Base-by-base conservation (phyloP, 2,329 filamentous ascomycete species). In the Rutstroemia sp. region DNA sequence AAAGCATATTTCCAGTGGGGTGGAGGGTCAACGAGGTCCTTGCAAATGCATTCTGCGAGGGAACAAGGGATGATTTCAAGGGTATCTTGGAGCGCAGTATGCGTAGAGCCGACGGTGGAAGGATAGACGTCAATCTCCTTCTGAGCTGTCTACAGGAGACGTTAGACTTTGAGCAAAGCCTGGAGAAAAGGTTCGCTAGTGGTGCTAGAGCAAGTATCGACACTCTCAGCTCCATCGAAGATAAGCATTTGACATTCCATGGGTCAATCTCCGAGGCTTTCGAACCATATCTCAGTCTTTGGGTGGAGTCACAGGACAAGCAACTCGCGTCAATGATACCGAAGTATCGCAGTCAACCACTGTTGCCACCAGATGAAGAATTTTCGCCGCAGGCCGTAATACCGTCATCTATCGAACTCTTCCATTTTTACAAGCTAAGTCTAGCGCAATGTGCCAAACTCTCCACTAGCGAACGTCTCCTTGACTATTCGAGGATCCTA, bases 191-290 rank as follows among this genome's bases (percentile, higher is more conserved):
- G 9, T 97, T 97, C 69, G 81, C 86, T 1, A 85, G 77, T 58
- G 81, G 84, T n/a, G 67, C 87, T 39, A 79, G 86, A 57, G 85
- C 85, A 16, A 97, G 92, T 44, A 91, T 95, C 56, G 94, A 99
- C 70, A 97, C 92, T 0, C 81, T 95, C 30, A 87, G 84, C 59
- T 95, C 90, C 1, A 77, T 82, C 8, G 88, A 92, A 59, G 88
- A 91, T 52, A 85, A 85, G 63, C 76, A 84, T 0, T 85, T 88
- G 19, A 86, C 82, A 55, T 96, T 96, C 70, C 87, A 89, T 55
- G 90, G 95, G 56, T 86, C 90, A 4, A 96, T 99, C 59, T 97
- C 94, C 0, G 90, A 95, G 60, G 94, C 94, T 0, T 99, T 99
- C 67, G 94, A 97, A 72, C 94, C 94, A 1, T 99, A 97, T 71